Conservation (phyloP, 306 rosid genomes). For the Vigna radiata region DNA sequence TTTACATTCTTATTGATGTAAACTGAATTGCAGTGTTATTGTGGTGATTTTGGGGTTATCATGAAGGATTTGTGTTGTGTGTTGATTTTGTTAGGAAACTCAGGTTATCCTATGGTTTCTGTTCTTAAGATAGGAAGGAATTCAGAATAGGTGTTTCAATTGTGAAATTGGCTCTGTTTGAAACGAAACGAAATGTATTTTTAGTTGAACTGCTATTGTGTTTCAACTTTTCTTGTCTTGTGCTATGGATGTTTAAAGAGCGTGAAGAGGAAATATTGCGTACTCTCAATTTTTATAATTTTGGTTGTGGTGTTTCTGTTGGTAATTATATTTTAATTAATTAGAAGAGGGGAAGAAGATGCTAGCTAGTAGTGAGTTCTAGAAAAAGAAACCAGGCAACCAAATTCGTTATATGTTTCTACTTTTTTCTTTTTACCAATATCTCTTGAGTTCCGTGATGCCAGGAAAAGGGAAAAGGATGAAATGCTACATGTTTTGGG, state of each 20-base stretch:
- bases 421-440: not conserved
- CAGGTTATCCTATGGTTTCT: conserved; percentile 30
- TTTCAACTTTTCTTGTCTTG: not conserved
- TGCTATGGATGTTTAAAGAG: not conserved
- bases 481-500: not conserved
- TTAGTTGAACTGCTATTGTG: conserved; percentile 25
- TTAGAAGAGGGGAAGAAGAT: conserved; percentile 2
- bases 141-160: conserved; percentile 4
- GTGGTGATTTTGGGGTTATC: conserved; percentile 4
- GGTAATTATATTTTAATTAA: not conserved
- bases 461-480: conserved; percentile 15
- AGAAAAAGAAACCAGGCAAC: conserved; percentile 17
- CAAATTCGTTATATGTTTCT: not conserved
- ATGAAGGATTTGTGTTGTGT: not conserved
- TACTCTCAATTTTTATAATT: not conserved
- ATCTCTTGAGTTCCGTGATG: not conserved
- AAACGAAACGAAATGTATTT: conserved; percentile 9
- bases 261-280: conserved; percentile 9
- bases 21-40: conserved; percentile 23
- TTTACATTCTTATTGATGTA: conserved; percentile 7
- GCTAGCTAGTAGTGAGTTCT: conserved; percentile 23
- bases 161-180: conserved; percentile 9
- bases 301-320: conserved; percentile 10
- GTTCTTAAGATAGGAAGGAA: not conserved
- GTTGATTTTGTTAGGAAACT: conserved; percentile 32